Evolutionary conservation across 2,329 filamentous ascomycete genomes (phyloP).

Genomic region (Penicillium sclerotiorum): DNA sequence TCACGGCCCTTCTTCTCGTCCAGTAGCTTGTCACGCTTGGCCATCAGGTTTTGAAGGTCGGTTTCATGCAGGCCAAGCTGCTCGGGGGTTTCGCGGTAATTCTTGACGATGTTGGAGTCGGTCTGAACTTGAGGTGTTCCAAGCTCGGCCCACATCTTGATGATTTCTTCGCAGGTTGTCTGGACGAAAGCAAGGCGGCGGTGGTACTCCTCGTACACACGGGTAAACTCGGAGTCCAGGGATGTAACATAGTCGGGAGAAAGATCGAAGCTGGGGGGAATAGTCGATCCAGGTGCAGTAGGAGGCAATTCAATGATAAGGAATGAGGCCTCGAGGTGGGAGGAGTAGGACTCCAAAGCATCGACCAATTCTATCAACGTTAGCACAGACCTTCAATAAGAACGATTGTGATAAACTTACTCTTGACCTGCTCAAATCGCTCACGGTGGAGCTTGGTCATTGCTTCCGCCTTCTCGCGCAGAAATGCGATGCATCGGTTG

Average conservation of each 20-base stretch:
- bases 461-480: constrained; percentile 84
- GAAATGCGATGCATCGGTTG: constrained; percentile 71
- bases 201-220: constrained; percentile 95
- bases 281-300: constrained; percentile 71
- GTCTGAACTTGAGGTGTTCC: constrained; percentile 93
- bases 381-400: constrained; percentile 17
- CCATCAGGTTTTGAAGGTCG: constrained; percentile 72
- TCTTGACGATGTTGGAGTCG: constrained; percentile 81
- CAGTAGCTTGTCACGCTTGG: constrained; percentile 76
- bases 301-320: constrained; percentile 84
- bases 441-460: constrained; percentile 84
- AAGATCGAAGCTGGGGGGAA: constrained; percentile 87
- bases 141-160: constrained; percentile 93
- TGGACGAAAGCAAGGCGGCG: constrained; percentile 77
- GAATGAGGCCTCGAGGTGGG: constrained; percentile 88
- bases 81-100: constrained; percentile 87
- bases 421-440: constrained; percentile 93
- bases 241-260: constrained; percentile 83
- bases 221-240: constrained; percentile 86
- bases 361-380: constrained; percentile 75
- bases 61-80: constrained; percentile 90
- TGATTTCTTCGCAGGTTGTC: constrained; percentile 76
- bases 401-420: constrained; percentile 54
- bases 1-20: constrained; percentile 90
- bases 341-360: constrained; percentile 93